phyloP scores from a whole-genome alignment of 2,329 filamentous ascomycete species.

The Rasamsonia emersonii region DNA sequence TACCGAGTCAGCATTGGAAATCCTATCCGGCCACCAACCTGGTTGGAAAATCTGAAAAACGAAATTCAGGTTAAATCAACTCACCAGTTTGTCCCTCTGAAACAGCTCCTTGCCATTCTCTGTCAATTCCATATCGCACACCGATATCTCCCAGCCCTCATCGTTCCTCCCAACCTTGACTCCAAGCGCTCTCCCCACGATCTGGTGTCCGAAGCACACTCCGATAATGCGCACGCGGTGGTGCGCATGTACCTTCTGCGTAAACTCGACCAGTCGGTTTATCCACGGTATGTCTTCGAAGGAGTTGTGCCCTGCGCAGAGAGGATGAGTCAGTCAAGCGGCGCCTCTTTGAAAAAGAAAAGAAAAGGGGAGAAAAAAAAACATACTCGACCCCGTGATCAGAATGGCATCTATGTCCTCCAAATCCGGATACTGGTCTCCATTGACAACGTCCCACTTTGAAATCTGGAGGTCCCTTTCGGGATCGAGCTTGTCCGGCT shows the following conservation, averaged over 20 bases:
- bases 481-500: constrained; percentile 24
- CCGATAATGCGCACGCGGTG: constrained; percentile 63
- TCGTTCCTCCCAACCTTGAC: constrained; percentile 58
- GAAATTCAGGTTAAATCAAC: no score
- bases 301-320: constrained; percentile 54
- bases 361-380: constrained; percentile 3
- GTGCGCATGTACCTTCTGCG: constrained; percentile 50
- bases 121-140: constrained; percentile 60
- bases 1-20: constrained; percentile 5
- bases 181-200: constrained; percentile 65
- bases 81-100: constrained; percentile 53
- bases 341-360: not conserved
- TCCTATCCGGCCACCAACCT: not conserved
- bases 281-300: constrained; percentile 73
- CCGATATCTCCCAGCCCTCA: constrained; percentile 73
- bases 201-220: constrained; percentile 83
- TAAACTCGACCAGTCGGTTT: constrained; percentile 61
- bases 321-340: not conserved
- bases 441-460: constrained; percentile 62
- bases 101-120: constrained; percentile 64
- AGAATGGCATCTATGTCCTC: constrained; percentile 73
- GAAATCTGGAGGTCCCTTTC: constrained; percentile 48
- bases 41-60: not conserved
- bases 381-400: constrained; percentile 61
- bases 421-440: constrained; percentile 60